Conservation (phyloP, 306 rosid species). For the Pachyrhizus erosus region DNA sequence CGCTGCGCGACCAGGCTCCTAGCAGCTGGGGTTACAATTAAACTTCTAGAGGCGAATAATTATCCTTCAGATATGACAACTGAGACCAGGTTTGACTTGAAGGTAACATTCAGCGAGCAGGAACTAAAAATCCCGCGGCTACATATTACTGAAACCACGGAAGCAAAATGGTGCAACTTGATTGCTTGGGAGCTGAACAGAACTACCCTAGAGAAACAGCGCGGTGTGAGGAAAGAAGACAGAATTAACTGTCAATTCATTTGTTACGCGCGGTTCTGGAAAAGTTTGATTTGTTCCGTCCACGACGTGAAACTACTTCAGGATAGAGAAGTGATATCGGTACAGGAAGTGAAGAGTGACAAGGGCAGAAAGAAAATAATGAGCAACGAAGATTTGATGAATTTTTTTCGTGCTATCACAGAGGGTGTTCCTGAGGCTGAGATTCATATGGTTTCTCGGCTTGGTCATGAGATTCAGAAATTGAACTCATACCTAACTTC, state of each 20-base stretch:
- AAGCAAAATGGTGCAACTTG: neutral
- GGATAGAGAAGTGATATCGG: neutral
- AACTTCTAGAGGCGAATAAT: neutral
- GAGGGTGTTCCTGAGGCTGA: neutral
- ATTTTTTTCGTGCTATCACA: neutral
- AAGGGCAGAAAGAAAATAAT: neutral
- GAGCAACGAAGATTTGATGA: neutral
- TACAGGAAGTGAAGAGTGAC: neutral
- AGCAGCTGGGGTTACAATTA: neutral
- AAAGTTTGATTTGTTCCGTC: neutral
- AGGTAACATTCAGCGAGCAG: neutral
- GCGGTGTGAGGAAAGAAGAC: neutral
- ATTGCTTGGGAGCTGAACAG: neutral
- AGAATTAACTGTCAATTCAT: neutral
- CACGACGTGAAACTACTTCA: neutral
- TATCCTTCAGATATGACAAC: neutral
- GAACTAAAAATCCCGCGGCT: neutral
- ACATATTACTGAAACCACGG: neutral
- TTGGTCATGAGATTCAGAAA: neutral
- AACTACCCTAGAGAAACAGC: neutral
- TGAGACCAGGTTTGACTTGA: neutral
- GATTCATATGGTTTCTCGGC: neutral
- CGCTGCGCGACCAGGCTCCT: neutral
- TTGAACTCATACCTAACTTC: neutral
- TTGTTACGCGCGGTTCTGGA: neutral